Base-by-base conservation (phyloP, 768 basidiomycete genomes). In the Collybiopsis confluens region DNA sequence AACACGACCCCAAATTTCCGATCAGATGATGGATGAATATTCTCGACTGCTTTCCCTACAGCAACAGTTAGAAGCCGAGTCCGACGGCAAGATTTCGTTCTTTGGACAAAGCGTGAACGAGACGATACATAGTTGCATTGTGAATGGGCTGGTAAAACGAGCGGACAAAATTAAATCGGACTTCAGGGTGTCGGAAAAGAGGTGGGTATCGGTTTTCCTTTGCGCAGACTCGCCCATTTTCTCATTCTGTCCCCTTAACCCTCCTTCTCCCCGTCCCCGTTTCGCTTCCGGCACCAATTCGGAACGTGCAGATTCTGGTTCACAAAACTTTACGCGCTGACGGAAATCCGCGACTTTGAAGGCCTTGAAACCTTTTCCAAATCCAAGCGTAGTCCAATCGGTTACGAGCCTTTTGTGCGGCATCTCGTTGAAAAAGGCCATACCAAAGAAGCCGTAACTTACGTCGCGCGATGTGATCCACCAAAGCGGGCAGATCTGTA, bases 221-320 rank as follows among this genome's bases (percentile, higher is more conserved):
- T 20, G 8, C 50, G 4, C 23, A n/a, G n/a, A n/a, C n/a, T n/a
- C n/a, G n/a, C n/a, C n/a, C n/a, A n/a, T n/a, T n/a, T n/a, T n/a
- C n/a, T n/a, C n/a, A n/a, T n/a, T 40, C 51, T 43, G 40, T 53
- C 45, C 55, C 35, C 20, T 35, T 40, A 35, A 26, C n/a, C n/a
- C n/a, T n/a, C n/a, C n/a, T n/a, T n/a, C n/a, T n/a, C n/a, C n/a
- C n/a, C n/a, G n/a, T n/a, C n/a, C n/a, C n/a, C n/a, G n/a, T n/a
- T n/a, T n/a, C n/a, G n/a, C n/a, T n/a, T n/a, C n/a, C n/a, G n/a
- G n/a, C n/a, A n/a, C n/a, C n/a, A n/a, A n/a, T n/a, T n/a, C n/a
- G n/a, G n/a, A n/a, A n/a, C n/a, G 38, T 33, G 23, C n/a, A 97
- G 95, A 45, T 98, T 92, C 70, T 98, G 94, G 94, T 89, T 92